A percentile compares a stretch with the other conserved stretches of the same genome.
Evolutionary conservation across 2,329 filamentous ascomycete genomes (phyloP).

Genomic region (Trichocomaceae sp.): DNA sequence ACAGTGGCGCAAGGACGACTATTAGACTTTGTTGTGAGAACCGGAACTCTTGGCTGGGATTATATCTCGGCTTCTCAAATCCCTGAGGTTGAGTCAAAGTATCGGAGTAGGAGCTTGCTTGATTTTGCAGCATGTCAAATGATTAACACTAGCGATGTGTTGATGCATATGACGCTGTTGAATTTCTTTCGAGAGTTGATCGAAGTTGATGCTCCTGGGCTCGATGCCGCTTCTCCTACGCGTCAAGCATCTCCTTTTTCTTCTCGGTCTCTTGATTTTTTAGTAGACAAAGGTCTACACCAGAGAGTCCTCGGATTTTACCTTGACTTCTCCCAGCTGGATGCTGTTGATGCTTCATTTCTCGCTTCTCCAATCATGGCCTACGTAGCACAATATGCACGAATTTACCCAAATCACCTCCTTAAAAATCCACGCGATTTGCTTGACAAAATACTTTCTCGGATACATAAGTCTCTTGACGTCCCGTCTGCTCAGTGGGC

Average conservation of each 20-base stretch:
- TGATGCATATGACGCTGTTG: constrained; percentile 55
- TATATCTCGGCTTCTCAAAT: constrained; percentile 47
- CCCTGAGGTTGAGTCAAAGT: constrained; percentile 45
- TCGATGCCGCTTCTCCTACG: constrained; percentile 24
- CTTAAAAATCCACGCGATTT: constrained; percentile 37
- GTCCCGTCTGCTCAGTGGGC: constrained; percentile 46
- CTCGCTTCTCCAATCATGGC: constrained; percentile 50
- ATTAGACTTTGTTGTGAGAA: constrained; percentile 51
- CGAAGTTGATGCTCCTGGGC: constrained; percentile 34
- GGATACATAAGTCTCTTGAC: constrained; percentile 41
- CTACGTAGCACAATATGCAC: constrained; percentile 53
- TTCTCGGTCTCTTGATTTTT: constrained; percentile 45
- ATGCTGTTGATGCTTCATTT: constrained; percentile 48
- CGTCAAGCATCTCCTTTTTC: constrained; percentile 34
- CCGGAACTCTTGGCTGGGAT: constrained; percentile 50
- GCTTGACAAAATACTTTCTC: constrained; percentile 41
- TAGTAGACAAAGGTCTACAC: constrained; percentile 48
- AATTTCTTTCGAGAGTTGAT: constrained; percentile 53
- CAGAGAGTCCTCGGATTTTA: constrained; percentile 45
- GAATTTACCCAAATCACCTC: constrained; percentile 50
- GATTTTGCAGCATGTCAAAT: constrained; percentile 51
- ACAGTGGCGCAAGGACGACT: constrained; percentile 56
- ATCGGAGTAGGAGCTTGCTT: constrained; percentile 41
- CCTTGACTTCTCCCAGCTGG: constrained; percentile 44
- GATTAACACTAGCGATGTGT: constrained; percentile 52